A percentile compares a stretch with the other conserved stretches of the same genome.
Conservation (phyloP, 331 rosid species). For the Rhamnella rubrinervis region DNA sequence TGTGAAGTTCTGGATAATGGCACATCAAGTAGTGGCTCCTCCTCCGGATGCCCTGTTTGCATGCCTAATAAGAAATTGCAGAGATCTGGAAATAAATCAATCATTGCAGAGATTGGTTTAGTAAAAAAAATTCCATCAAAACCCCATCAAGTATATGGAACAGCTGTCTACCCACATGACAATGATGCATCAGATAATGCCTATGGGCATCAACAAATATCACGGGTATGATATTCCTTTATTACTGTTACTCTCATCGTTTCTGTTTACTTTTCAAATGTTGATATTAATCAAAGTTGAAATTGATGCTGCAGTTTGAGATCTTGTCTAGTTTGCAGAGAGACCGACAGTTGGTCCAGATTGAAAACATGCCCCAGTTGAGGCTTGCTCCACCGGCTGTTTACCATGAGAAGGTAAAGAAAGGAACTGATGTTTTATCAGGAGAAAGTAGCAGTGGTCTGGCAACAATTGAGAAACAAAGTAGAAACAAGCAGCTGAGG, state of each 20-base stretch:
- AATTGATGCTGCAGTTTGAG: constrained; percentile 74
- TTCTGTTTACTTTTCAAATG: constrained; percentile 13
- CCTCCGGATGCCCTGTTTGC: constrained; percentile 88
- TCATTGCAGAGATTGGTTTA: constrained; percentile 52
- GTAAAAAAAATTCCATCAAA: constrained; percentile 49
- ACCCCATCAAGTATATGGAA: constrained; percentile 52
- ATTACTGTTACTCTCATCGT: neutral
- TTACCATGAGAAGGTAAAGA: constrained; percentile 87
- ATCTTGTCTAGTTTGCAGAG: constrained; percentile 72
- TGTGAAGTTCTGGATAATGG: constrained; percentile 73
- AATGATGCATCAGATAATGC: constrained; percentile 51
- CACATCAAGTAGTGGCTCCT: constrained; percentile 43
- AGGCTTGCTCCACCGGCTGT: constrained; percentile 96
- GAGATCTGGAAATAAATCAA: constrained; percentile 62
- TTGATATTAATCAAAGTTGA: constrained; percentile 22
- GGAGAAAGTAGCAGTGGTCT: constrained; percentile 67
- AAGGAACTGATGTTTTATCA: constrained; percentile 43
- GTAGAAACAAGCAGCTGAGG: constrained; percentile 53
- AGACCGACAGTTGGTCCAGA: constrained; percentile 63
- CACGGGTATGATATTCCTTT: constrained; percentile 60
- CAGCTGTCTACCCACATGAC: constrained; percentile 52
- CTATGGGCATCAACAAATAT: constrained; percentile 63
- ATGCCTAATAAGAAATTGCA: constrained; percentile 68
- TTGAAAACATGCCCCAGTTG: constrained; percentile 78
- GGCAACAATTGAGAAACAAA: constrained; percentile 43